Base-by-base conservation (phyloP, 129 eudicot genomes). In the Escallonia herrerae region DNA sequence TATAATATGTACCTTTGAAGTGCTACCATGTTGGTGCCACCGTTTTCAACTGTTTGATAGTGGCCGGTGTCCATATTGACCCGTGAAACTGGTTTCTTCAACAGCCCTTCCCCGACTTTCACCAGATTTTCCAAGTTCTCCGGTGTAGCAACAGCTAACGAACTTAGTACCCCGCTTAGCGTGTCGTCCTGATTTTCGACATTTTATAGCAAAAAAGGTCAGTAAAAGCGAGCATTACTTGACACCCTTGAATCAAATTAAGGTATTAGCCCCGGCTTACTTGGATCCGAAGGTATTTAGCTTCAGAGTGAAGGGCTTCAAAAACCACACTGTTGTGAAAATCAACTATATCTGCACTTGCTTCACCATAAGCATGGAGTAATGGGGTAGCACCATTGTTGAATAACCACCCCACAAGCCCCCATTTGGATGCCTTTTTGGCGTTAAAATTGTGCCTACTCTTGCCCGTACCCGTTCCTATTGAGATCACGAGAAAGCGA, bases 231-330 rank as follows among this genome's bases (percentile, higher is more conserved):
- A n/a, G 43, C 1, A 42, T 47, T 46, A 48, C 45, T 7, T 38
- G 38, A 33, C 44, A 4, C 9, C 2, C 3, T 49, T 7, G 0
- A 65, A 7, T 15, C 15, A 11, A 33, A 13, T 3, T 42, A 33
- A 33, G 5, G 43, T 5, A 39, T 2, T 11, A 10, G 8, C 2
- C 12, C 43, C 33, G 33, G n/a, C 38, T 37, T 76, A 84, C 90
- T 73, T 84, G 91, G 60, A 85, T 76, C 8, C 91, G 83, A 40
- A 82, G 83, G 67, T 85, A 85, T 48, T 73, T 66, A 15, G 70
- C 75, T 38, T 68, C 64, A 3, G 81, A 76, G 40, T 69, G 64
- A 54, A 72, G 76, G 40, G 93, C 72, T 55, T 86, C 73, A 50
- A 86, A 82, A 8, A 82, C 61, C 2, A 73, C 56, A 33, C 66